Evolutionary conservation across 352 stramenopile genomes (phyloP), one percentile per base, ranked within the genome.

Genomic region (Globisporangium middletonii): DNA sequence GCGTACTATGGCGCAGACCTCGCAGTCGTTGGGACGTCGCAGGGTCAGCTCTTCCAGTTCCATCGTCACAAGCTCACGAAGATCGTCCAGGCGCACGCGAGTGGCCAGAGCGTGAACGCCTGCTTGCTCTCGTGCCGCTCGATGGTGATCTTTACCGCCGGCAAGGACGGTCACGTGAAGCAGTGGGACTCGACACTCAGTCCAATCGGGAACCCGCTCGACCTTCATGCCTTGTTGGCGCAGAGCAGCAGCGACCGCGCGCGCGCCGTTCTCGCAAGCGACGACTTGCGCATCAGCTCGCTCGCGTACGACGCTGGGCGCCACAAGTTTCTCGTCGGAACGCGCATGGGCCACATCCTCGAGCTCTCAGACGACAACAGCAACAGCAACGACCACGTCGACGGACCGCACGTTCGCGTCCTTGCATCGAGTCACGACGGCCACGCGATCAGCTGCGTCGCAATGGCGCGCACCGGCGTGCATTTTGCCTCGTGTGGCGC

Each of bases 141-240:
- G 0, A 89, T 88, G 80, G 66, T 91, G 7, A 60, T 94, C n/a
- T 89, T 92, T 57, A 87, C 84, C 0, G 73, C 77, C 11, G 79
- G 79, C 0, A 92, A 90, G 54, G 83, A 91, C 50, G 84, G 82
- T 0, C 69, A 84, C 12, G 67, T 92, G 37, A 85, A 84, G 59
- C 82, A 92, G 72, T 94, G 83, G 83, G 83, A 94, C 57, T 86
- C 79, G 27, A 92, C 81, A 0, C 62, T 92, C 9, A 69, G 69
- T 11, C 71, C 83, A 0, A 88, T 94, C n/a, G 83, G 83, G 13
- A 74, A 87, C 37, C 51, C 75, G 1, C 63, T 90, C 6, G 81
- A 91, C 55, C 50, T 93, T 3, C 80, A 89, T 50, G 49, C 69
- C 23, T 3, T 66, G 26, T 9, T 77, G 33, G 41, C 47, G 26